Evolutionary conservation across 352 stramenopile genomes (phyloP), one percentile per base, ranked within the genome.

Genomic region (Pythium rishiriense): DNA sequence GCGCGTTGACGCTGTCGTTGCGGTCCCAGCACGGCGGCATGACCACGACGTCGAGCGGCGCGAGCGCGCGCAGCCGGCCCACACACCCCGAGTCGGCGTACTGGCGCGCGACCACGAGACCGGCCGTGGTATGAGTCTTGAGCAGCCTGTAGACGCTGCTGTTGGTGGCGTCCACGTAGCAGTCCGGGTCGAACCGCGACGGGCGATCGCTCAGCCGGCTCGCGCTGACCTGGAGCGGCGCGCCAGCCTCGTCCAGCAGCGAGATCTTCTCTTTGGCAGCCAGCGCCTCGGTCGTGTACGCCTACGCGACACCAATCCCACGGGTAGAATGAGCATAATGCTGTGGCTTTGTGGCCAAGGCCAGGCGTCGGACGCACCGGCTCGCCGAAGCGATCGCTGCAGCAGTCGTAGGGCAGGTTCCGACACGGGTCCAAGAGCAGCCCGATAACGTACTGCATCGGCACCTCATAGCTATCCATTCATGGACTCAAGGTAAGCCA

Each of bases 381-480:
- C 55, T 93, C 83, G 35, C 87, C 87, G 45, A 94, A 96, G 11
- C 77, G 80, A 66, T 94, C 83, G 14, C 73, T 74, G 57, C 87
- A 96, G 67, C 87, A 96, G 62, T 92, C 79, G 25, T 66, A 50
- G 1, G 65, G 47, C 11, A 73, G 83, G 35, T 79, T 60, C 4
- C 77, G 75, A 48, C 87, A 96, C n/a, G 87, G 87, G 62, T 96
- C 83, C 37, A 96, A 26, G 37, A 96, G 65, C n/a, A 96, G 59
- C 5, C 87, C 86, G 35, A 96, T 93, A 29, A 81, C 70, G 31
- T 89, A 96, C 26, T 90, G 64, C 15, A 78, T 85, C 15, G 83
- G 81, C 37, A 76, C 62, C 12, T 62, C 58, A 49, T 84, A 76
- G 43, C 82, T 91, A 43, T 41, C 10, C 14, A 55, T 24, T 59